Percentiles rank a stretch among this genome's conserved stretches.
phyloP scores from a whole-genome alignment of 192 early-diverging fungal genomes.

The Rhizoclosmatium sp. region DNA sequence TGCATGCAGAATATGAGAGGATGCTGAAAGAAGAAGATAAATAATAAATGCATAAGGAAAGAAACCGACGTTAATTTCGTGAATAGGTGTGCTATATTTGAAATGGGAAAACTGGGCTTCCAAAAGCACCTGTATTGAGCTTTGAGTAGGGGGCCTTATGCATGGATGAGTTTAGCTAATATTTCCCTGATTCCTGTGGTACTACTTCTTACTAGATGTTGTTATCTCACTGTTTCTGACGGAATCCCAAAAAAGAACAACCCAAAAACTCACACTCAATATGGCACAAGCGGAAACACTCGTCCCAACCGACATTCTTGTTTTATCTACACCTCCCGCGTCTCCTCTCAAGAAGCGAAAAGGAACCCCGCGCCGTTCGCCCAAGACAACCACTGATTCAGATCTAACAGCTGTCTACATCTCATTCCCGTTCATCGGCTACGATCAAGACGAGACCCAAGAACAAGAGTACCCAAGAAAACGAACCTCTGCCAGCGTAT shows the following conservation, averaged over 20 bases:
- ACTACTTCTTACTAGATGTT: too few species aligned
- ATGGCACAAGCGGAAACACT: neutral
- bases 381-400: neutral
- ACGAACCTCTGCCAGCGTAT: neutral
- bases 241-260: too few species aligned
- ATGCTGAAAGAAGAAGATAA: neutral
- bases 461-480: neutral
- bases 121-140: too few species aligned
- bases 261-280: too few species aligned
- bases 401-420: constrained; percentile 8
- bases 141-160: too few species aligned
- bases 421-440: constrained; percentile 11
- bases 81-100: too few species aligned
- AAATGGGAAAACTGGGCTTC: too few species aligned
- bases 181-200: too few species aligned
- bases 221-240: too few species aligned
- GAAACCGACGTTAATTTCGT: neutral
- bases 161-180: too few species aligned
- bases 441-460: neutral
- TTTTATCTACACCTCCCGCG: neutral
- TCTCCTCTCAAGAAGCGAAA: constrained; percentile 8
- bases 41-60: neutral
- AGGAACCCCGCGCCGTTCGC: constrained; percentile 2
- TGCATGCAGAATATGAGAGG: constrained; percentile 11
- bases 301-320: neutral